Percentiles rank a stretch among this genome's conserved stretches.
Conservation (phyloP, 83 land plant species). For the Thuja plicata region DNA sequence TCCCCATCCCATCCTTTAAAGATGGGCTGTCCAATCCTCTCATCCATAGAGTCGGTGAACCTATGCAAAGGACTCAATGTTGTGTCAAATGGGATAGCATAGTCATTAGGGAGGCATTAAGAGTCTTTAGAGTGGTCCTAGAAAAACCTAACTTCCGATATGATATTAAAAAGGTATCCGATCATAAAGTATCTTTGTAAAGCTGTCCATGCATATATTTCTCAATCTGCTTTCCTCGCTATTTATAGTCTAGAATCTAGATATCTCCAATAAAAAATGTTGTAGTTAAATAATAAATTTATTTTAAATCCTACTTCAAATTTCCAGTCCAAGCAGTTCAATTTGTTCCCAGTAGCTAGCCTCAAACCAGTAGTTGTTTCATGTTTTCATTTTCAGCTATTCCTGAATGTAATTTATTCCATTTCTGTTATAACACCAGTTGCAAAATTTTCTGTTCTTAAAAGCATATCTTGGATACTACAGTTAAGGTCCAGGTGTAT, state of each 20-base stretch:
- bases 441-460: background rate
- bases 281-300: too few relatives aligned
- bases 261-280: too few relatives aligned
- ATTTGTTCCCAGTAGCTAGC: background rate
- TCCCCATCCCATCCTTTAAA: too few relatives aligned
- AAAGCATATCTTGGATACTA: background rate
- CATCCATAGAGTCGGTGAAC: too few relatives aligned
- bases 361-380: background rate
- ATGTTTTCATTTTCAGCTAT: background rate
- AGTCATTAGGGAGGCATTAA: background rate
- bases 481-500: background rate
- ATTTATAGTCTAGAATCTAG: background rate
- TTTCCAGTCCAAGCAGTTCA: background rate
- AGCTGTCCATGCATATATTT: background rate
- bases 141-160: background rate
- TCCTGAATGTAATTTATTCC: too few relatives aligned
- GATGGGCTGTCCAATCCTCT: too few relatives aligned
- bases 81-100: background rate
- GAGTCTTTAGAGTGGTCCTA: background rate
- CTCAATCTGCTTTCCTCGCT: background rate
- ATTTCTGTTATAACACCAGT: background rate
- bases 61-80: too few relatives aligned
- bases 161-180: background rate
- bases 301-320: background rate
- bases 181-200: too few relatives aligned